A percentile compares a stretch with the other conserved stretches of the same genome.
Conservation (phyloP, 306 rosid genomes). For the Quercus rubra region DNA sequence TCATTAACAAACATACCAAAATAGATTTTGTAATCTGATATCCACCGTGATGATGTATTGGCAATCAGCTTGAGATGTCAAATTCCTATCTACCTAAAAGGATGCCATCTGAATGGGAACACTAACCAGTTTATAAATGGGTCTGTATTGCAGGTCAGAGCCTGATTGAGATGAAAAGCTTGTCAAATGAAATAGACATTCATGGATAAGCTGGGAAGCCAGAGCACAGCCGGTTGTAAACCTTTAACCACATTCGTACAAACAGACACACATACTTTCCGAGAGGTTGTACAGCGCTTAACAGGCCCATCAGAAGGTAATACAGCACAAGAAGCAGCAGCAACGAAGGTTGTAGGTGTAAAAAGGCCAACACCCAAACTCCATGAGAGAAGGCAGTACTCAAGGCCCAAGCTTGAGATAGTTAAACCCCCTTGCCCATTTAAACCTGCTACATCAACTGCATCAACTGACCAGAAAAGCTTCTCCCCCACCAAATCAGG, state of each 20-base stretch:
- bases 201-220: constrained; percentile 49
- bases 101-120: neutral
- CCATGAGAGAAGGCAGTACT: constrained; percentile 73
- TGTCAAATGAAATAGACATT: constrained; percentile 3
- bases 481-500: constrained; percentile 40
- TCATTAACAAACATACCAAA: neutral
- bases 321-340: constrained; percentile 19
- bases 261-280: constrained; percentile 60
- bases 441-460: constrained; percentile 21
- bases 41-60: neutral
- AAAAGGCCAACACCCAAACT: constrained; percentile 50
- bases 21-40: neutral
- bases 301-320: constrained; percentile 60
- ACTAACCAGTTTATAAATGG: neutral
- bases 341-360: constrained; percentile 19
- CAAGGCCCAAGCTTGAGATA: constrained; percentile 80
- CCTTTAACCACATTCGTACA: constrained; percentile 78
- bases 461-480: constrained; percentile 6
- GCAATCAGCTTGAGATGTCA: neutral
- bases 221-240: constrained; percentile 29
- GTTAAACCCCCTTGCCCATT: constrained; percentile 47
- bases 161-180: neutral
- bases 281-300: constrained; percentile 71
- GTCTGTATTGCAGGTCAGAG: constrained; percentile 17
- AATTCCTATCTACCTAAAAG: neutral